Conservation (phyloP, 202 grass and related monocot species). For the Musa balbisiana region DNA sequence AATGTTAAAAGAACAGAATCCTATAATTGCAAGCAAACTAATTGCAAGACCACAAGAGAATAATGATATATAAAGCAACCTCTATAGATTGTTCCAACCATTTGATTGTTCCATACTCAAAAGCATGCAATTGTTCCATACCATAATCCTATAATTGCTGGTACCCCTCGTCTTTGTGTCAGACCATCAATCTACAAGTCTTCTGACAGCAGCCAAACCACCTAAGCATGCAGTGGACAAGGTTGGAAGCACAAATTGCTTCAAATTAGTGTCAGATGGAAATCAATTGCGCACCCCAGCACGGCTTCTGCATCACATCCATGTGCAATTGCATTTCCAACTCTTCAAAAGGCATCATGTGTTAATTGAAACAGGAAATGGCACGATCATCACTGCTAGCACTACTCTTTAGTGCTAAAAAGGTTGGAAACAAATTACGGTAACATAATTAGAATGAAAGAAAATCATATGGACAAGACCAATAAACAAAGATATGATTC, state of each 20-base stretch:
- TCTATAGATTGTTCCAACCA: too few relatives aligned
- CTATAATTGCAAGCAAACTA: too few relatives aligned
- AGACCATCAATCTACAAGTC: neutral
- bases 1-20: too few relatives aligned
- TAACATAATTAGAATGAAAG: conserved; percentile 6
- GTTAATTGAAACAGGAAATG: neutral
- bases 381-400: neutral
- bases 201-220: neutral
- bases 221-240: neutral
- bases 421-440: neutral
- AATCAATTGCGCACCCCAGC: neutral
- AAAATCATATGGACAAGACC: neutral
- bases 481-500: neutral
- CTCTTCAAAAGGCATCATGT: conserved; percentile 1
- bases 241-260: neutral
- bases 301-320: conserved; percentile 1
- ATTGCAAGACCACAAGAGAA: too few relatives aligned
- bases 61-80: too few relatives aligned
- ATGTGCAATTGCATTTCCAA: neutral
- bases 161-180: neutral
- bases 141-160: too few relatives aligned
- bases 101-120: too few relatives aligned
- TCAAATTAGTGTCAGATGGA: neutral
- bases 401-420: neutral
- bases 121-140: too few relatives aligned